A percentile compares a stretch with the other conserved stretches of the same genome.
These are phyloP conservation scores for Neofusicoccum ribis DNA, from an alignment of 2,329 filamentous ascomycete genomes.

Conservation along the genomic window DNA sequence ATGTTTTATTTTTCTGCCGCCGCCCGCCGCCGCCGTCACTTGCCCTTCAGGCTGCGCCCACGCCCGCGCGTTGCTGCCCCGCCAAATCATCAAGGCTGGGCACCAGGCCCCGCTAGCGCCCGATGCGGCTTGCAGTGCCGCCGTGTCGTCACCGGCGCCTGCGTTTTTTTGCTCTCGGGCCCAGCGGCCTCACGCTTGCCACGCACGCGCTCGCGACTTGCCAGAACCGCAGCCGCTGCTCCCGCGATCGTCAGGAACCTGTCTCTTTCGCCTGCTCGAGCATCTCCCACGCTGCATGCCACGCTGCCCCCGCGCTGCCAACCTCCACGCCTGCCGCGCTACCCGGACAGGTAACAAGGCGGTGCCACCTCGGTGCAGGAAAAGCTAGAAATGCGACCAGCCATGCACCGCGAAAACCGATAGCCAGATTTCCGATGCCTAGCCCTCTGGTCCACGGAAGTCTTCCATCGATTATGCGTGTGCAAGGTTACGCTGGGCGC, in stretches of 20 bases:
- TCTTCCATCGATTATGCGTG: background rate
- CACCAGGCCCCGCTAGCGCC: background rate
- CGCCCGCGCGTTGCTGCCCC: background rate
- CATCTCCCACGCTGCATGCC: no score
- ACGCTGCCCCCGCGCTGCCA: no score
- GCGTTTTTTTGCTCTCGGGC: background rate
- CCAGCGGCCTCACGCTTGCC: background rate
- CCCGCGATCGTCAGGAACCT: constrained; percentile 7
- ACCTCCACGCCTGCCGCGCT: background rate
- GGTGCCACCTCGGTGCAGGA: constrained; percentile 1
- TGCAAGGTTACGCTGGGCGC: background rate
- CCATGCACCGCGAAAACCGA: background rate
- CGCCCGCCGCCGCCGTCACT: background rate
- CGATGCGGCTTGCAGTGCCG: background rate
- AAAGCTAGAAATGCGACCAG: background rate
- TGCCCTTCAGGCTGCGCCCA: background rate
- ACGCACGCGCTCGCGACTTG: background rate
- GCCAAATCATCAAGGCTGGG: background rate
- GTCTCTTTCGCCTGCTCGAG: background rate
- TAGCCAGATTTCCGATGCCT: background rate
- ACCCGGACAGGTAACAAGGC: background rate
- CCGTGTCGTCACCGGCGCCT: no score
- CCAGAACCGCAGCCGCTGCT: background rate
- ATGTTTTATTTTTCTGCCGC: constrained; percentile 17
- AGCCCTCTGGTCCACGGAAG: background rate